Evolutionary conservation across 306 rosid species (phyloP).

Genomic region (Quercus mongolica): DNA sequence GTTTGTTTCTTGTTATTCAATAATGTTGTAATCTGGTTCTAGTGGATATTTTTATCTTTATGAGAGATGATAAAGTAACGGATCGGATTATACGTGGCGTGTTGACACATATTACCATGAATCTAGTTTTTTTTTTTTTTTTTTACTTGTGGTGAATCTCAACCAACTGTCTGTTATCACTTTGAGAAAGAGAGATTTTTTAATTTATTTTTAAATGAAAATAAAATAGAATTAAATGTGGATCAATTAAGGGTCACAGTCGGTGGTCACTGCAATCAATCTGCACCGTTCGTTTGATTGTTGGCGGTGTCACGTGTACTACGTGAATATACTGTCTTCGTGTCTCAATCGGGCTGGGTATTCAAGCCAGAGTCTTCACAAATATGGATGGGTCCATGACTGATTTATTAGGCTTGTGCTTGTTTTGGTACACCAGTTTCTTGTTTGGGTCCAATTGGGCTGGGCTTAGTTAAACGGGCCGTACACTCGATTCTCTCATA

Average conservation of each 20-base stretch:
- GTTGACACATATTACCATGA: not conserved
- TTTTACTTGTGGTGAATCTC: conserved; percentile 13
- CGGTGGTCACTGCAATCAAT: not conserved
- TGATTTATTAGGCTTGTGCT: not conserved
- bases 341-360: not conserved
- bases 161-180: not conserved
- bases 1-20: not conserved
- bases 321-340: not conserved
- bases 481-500: too few relatives aligned
- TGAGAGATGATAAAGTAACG: not conserved
- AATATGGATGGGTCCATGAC: not conserved
- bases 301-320: not conserved
- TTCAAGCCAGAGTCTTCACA: too few relatives aligned
- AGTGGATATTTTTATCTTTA: conserved; percentile 17
- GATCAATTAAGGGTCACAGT: not conserved
- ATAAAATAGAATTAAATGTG: not conserved
- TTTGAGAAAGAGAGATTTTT: too few relatives aligned
- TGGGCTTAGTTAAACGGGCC: too few relatives aligned
- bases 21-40: conserved; percentile 5
- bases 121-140: too few relatives aligned
- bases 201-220: too few relatives aligned
- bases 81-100: conserved; percentile 26
- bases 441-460: too few relatives aligned
- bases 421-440: too few relatives aligned
- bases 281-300: not conserved